Conservation (phyloP, 306 rosid genomes). For the Gynostemma pentaphyllum region DNA sequence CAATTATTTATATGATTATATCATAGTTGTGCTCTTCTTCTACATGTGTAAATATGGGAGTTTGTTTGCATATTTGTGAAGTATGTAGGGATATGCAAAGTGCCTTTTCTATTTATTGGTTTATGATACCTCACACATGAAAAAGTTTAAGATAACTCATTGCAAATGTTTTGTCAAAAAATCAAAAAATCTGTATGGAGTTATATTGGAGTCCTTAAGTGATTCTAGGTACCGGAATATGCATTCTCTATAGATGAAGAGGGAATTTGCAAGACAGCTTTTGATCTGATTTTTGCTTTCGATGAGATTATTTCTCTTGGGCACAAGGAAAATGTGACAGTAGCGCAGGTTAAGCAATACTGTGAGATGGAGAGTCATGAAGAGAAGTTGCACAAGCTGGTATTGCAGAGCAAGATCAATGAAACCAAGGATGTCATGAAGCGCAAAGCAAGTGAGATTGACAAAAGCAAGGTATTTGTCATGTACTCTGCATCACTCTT, state of each 20-base stretch:
- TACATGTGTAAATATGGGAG: background rate
- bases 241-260: constrained; percentile 85
- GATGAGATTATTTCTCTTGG: constrained; percentile 96
- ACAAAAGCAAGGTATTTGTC: constrained; percentile 85
- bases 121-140: background rate
- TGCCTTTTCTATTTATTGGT: background rate
- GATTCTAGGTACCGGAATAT: constrained; percentile 82
- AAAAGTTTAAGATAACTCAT: too few species aligned
- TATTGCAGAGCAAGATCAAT: constrained; percentile 84
- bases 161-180: background rate
- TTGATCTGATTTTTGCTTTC: constrained; percentile 91
- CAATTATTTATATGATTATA: background rate
- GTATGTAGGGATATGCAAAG: background rate
- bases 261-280: constrained; percentile 75
- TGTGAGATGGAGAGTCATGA: constrained; percentile 99
- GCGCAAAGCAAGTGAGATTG: constrained; percentile 96
- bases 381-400: constrained; percentile 92
- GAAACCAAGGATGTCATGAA: constrained; percentile 96
- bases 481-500: background rate
- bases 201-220: constrained; percentile 32
- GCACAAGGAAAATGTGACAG: constrained; percentile 94
- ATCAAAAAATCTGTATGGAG: background rate
- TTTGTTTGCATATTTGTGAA: constrained; percentile 4
- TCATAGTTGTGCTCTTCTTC: background rate
- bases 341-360: constrained; percentile 95